Conservation (phyloP, 176 grass and related monocot genomes). For the Oryza brachyantha region DNA sequence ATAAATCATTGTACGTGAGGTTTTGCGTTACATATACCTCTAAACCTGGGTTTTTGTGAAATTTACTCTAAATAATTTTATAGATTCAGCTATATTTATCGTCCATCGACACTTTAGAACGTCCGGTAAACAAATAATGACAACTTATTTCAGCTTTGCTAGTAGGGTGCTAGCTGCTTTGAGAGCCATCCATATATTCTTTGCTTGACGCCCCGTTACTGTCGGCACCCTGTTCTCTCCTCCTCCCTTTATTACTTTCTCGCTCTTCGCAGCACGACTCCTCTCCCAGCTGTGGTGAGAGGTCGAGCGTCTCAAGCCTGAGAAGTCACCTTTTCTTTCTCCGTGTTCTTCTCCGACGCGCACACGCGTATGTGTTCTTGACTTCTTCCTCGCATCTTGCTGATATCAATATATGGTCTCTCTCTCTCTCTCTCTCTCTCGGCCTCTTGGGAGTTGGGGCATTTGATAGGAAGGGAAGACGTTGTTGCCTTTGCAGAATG, state of each 20-base stretch:
- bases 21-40: too few species aligned
- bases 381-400: neutral
- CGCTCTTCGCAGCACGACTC: neutral
- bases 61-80: too few species aligned
- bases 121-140: neutral
- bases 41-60: too few species aligned
- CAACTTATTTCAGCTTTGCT: constrained; percentile 10
- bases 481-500: constrained; percentile 17
- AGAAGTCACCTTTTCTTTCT: neutral
- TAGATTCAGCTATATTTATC: too few species aligned
- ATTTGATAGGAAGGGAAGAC: neutral
- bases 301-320: constrained; percentile 26
- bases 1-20: too few species aligned
- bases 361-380: neutral
- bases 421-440: neutral
- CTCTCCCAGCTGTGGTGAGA: neutral
- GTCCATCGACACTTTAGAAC: too few species aligned
- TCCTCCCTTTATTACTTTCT: neutral
- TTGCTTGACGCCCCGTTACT: constrained; percentile 48
- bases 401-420: too few species aligned
- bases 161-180: neutral
- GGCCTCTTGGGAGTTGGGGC: neutral
- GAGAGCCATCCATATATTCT: constrained; percentile 30
- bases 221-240: constrained; percentile 10
- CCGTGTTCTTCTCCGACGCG: neutral